Evolutionary conservation across 1,284 basidiomycete genomes (phyloP).

Genomic region (Inonotus hispidus): DNA sequence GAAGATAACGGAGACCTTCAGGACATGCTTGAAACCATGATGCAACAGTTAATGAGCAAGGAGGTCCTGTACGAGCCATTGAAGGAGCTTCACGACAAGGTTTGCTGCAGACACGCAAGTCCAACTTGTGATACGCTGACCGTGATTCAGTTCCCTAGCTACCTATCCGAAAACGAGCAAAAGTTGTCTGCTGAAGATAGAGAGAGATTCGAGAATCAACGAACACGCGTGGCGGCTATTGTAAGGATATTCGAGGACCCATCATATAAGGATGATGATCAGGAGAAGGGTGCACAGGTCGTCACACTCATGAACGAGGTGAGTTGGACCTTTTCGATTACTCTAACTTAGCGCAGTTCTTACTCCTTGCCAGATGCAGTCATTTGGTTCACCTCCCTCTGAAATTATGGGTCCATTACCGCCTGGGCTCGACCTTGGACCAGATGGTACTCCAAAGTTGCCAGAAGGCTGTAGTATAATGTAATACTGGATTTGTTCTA

Average conservation of each 20-base stretch:
- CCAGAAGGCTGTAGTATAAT: constrained; percentile 47
- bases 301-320: constrained; percentile 78
- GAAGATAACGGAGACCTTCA: constrained; percentile 63
- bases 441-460: constrained; percentile 52
- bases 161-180: constrained; percentile 52
- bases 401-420: constrained; percentile 93
- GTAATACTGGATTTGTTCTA: background rate
- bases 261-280: constrained; percentile 58
- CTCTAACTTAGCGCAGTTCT: background rate
- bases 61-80: constrained; percentile 92
- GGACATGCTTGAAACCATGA: constrained; percentile 84
- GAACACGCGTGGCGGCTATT: constrained; percentile 58
- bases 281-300: constrained; percentile 48
- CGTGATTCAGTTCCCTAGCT: constrained; percentile 68
- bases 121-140: too few relatives aligned
- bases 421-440: constrained; percentile 58
- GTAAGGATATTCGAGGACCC: constrained; percentile 71
- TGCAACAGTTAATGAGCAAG: constrained; percentile 91
- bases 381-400: constrained; percentile 79
- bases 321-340: constrained; percentile 21
- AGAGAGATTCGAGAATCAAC: constrained; percentile 67
- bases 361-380: constrained; percentile 61
- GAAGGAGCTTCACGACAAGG: constrained; percentile 84
- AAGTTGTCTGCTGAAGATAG: constrained; percentile 58
- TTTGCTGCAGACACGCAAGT: background rate